Percentiles rank a stretch among this genome's conserved stretches.
phyloP scores from a whole-genome alignment of 176 grass and related monocot genomes.

The Microstegium vimineum region DNA sequence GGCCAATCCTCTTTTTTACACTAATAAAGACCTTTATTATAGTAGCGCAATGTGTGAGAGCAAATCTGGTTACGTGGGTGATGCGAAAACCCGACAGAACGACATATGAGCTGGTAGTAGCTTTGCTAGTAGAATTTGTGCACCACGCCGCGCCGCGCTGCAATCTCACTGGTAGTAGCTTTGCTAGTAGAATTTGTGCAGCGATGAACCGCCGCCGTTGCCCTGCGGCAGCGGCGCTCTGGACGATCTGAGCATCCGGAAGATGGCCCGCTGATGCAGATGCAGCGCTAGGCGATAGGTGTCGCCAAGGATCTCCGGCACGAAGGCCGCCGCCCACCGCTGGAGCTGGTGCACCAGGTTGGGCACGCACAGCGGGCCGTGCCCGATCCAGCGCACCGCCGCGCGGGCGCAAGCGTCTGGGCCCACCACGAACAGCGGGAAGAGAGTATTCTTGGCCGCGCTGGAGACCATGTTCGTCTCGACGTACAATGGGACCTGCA shows the following conservation, averaged over 20 bases:
- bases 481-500: background rate
- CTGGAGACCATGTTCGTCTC: background rate
- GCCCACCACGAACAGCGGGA: background rate
- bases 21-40: too few relatives aligned
- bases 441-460: background rate
- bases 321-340: background rate
- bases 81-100: too few relatives aligned
- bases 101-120: too few relatives aligned
- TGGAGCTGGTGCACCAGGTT: background rate
- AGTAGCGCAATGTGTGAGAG: too few relatives aligned
- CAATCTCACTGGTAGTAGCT: background rate
- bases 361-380: constrained; percentile 1
- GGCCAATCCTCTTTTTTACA: too few relatives aligned
- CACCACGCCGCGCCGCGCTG: too few relatives aligned
- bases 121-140: too few relatives aligned
- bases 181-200: background rate
- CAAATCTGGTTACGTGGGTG: too few relatives aligned
- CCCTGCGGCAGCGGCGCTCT: too few relatives aligned
- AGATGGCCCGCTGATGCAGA: background rate
- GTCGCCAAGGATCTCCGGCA: background rate
- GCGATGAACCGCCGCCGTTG: background rate
- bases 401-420: background rate
- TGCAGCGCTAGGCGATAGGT: background rate
- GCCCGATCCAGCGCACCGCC: background rate
- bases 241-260: background rate